Conservation (phyloP, 768 basidiomycete genomes). For the Fistulinella prunicolor region DNA sequence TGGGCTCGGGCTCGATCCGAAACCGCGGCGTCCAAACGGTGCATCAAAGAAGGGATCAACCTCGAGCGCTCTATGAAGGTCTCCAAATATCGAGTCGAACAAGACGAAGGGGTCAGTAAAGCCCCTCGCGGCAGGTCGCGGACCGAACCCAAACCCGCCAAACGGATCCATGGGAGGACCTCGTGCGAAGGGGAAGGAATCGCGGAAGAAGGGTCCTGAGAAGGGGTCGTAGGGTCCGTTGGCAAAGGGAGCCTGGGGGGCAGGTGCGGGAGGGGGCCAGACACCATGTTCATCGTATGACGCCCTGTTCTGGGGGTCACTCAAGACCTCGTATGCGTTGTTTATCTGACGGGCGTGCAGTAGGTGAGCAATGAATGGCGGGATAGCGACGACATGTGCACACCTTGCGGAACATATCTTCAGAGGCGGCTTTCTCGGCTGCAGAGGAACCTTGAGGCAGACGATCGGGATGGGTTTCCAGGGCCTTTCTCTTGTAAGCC, state of each 20-base stretch:
- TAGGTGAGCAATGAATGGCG: not conserved
- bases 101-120: slow-evolving; percentile 77
- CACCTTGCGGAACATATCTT: slow-evolving; percentile 54
- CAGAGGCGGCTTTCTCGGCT: slow-evolving; percentile 56
- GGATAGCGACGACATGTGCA: not conserved
- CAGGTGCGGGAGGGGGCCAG: slow-evolving; percentile 62
- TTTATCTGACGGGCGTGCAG: slow-evolving; percentile 47
- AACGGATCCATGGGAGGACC: slow-evolving; percentile 28
- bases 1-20: slow-evolving; percentile 7
- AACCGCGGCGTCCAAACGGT: slow-evolving; percentile 16
- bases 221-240: slow-evolving; percentile 19
- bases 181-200: slow-evolving; percentile 20
- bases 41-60: slow-evolving; percentile 36
- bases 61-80: slow-evolving; percentile 36
- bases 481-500: slow-evolving; percentile 71
- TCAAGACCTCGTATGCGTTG: slow-evolving; percentile 76
- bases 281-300: slow-evolving; percentile 69
- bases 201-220: slow-evolving; percentile 17
- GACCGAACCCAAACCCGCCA: slow-evolving; percentile 23
- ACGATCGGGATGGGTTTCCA: slow-evolving; percentile 76
- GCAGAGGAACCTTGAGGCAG: slow-evolving; percentile 53
- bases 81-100: slow-evolving; percentile 69
- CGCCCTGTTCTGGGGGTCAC: slow-evolving; percentile 55
- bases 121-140: slow-evolving; percentile 16
- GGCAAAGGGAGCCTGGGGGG: slow-evolving; percentile 12